phyloP scores from a whole-genome alignment of 2,329 filamentous ascomycete genomes.

The Fusarium veterinarium region DNA sequence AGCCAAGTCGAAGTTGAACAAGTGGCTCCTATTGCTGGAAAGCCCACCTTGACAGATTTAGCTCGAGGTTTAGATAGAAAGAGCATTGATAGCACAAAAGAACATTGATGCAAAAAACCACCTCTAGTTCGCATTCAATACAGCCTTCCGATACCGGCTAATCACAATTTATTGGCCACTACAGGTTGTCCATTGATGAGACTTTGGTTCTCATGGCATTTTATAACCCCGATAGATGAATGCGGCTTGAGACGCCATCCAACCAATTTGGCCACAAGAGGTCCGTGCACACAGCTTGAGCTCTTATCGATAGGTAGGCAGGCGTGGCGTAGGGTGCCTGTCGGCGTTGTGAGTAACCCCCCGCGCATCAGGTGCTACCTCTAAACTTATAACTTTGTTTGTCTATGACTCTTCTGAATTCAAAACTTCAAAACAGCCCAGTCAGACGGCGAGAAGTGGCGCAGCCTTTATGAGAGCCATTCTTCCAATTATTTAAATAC shows the following conservation, averaged over 20 bases:
- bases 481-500: constrained; percentile 21
- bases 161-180: not conserved
- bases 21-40: not conserved
- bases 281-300: constrained; percentile 24
- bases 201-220: not conserved
- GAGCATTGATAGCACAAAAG: constrained; percentile 15
- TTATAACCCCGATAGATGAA: constrained; percentile 35
- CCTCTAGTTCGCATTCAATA: not conserved
- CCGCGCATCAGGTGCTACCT: constrained; percentile 27
- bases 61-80: constrained; percentile 9
- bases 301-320: constrained; percentile 38
- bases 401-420: constrained; percentile 44
- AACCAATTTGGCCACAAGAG: not conserved
- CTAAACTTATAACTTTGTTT: constrained; percentile 24
- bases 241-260: constrained; percentile 22
- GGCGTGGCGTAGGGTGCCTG: constrained; percentile 6
- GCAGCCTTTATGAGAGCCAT: constrained; percentile 19
- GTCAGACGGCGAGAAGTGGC: constrained; percentile 42
- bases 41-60: constrained; percentile 1
- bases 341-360: constrained; percentile 38
- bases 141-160: too few relatives aligned
- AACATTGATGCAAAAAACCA: constrained; percentile 1
- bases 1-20: constrained; percentile 4
- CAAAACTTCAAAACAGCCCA: constrained; percentile 34
- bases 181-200: not conserved